Percentiles rank a stretch among this genome's conserved stretches.
These are phyloP conservation scores for Auricularia auricula-judae DNA, from an alignment of 768 basidiomycete genomes.

Conservation along the genomic window DNA sequence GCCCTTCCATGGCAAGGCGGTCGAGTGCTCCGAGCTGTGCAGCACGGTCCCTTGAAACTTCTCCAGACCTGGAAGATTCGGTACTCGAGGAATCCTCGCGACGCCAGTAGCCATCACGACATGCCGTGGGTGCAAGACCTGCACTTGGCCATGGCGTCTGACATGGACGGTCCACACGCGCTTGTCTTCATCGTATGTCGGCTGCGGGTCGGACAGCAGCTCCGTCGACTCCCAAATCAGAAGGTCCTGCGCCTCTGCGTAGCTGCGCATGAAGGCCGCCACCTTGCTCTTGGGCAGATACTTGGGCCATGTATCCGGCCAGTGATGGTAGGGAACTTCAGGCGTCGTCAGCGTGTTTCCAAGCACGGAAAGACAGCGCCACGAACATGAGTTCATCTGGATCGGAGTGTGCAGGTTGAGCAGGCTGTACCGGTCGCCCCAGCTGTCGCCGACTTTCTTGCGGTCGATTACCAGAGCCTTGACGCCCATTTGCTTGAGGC, in stretches of 20 bases:
- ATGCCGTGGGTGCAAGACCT: background rate
- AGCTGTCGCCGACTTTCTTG: conserved; percentile 28
- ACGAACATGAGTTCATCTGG: background rate
- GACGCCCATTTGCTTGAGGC: conserved; percentile 31
- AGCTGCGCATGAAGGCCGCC: conserved; percentile 34
- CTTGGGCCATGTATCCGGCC: conserved; percentile 29
- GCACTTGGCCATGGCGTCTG: background rate
- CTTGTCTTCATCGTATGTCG: conserved; percentile 22
- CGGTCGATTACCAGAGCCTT: conserved; percentile 27
- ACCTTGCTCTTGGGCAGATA: conserved; percentile 32
- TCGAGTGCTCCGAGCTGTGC: background rate
- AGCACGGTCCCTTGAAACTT: background rate
- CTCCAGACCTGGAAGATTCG: background rate
- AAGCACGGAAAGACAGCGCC: too few species aligned
- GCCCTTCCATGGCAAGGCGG: background rate
- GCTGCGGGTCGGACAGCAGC: conserved; percentile 15
- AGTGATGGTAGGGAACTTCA: conserved; percentile 29
- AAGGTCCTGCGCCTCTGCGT: conserved; percentile 29
- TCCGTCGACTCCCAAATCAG: conserved; percentile 31
- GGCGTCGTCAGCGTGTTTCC: background rate
- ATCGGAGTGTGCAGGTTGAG: conserved; percentile 26
- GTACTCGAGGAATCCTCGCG: background rate
- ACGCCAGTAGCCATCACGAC: background rate
- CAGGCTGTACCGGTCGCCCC: conserved; percentile 32
- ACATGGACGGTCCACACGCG: conserved; percentile 13